These are phyloP conservation scores for Leucosporidium scottii DNA, from an alignment of 768 basidiomycete species.

Conservation along the genomic window DNA sequence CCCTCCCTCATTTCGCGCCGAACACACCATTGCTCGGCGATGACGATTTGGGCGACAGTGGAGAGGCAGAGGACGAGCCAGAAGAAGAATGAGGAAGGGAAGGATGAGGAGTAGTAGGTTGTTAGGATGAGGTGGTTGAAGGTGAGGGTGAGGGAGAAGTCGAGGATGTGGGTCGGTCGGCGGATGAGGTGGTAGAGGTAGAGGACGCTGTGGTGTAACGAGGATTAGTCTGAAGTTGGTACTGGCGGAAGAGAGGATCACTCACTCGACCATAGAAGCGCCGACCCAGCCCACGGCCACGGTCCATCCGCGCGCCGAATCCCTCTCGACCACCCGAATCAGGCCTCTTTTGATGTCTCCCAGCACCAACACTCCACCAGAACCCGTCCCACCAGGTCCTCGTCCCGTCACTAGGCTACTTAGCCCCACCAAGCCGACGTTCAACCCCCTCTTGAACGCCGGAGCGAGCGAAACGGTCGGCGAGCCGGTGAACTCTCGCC, in stretches of 20 bases:
- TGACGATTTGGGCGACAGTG: conserved; percentile 61
- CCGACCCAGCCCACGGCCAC: conserved; percentile 79
- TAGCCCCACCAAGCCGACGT: conserved; percentile 59
- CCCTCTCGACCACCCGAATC: conserved; percentile 39
- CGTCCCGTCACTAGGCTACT: conserved; percentile 49
- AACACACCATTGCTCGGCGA: conserved; percentile 87
- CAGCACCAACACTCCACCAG: background rate
- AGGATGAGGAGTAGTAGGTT: conserved; percentile 71
- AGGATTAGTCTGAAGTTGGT: background rate
- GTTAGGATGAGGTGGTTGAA: conserved; percentile 91
- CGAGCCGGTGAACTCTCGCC: conserved; percentile 86
- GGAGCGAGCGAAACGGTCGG: conserved; percentile 64
- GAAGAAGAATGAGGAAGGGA: conserved; percentile 87
- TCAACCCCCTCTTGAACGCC: conserved; percentile 56
- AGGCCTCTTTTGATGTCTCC: conserved; percentile 8
- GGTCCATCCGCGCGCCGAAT: conserved; percentile 80
- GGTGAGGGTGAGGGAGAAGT: conserved; percentile 82
- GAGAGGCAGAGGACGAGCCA: conserved; percentile 73
- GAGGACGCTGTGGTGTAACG: conserved; percentile 53
- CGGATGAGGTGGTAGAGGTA: conserved; percentile 82
- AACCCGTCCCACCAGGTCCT: conserved; percentile 12
- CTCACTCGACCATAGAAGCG: conserved; percentile 78
- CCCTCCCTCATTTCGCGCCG: conserved; percentile 84
- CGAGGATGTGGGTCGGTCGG: conserved; percentile 86
- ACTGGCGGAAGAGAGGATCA: conserved; percentile 32